Base-by-base conservation (phyloP, 2,329 filamentous ascomycete genomes). In the Aspergillus viridinutans region DNA sequence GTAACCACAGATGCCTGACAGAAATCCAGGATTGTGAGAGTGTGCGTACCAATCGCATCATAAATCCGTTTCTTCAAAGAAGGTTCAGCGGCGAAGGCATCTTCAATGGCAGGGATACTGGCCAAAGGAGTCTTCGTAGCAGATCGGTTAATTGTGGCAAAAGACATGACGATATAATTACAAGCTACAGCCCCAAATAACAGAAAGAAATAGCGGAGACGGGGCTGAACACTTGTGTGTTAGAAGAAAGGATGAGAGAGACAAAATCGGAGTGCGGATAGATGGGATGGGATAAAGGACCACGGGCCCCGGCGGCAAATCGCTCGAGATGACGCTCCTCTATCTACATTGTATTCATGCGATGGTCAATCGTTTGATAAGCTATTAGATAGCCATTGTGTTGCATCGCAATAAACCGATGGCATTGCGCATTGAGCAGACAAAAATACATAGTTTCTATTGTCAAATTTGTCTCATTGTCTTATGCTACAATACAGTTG, bases 1-100 rank as follows among this genome's bases (percentile, higher is more conserved):
- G 6, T 47, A 14, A 23, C 7, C 3, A 10, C 23, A 21, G n/a
- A 47, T 14, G 43, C 5, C 14, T 47, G 21, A 17, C 10, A 26
- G 23, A 47, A 23, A 23, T 14, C 20, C 5, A 38, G 14, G 43
- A 14, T 5, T 14, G 10, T 25, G 43, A 26, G 43, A 23, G 40
- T 55, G 57, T 61, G 68, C 74, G 61, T 64, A 77, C 75, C 68
- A 64, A 77, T 76, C 61, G 75, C 75, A 65, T 76, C 72, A 62
- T 75, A 76, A 56, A 77, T 68, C 62, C 73, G 69, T 65, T 74
- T 73, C 58, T 71, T 74, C 35, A 77, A 59, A 35, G 69, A 66
- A 35, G 68, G 67, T 61, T 76, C 71, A 48, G 69, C 69, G 53
- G 70, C 73, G 58, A 77, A 77, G 28, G 74, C 75, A 62, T 72